These are phyloP conservation scores for Pythium aquatile DNA, from an alignment of 352 stramenopile genomes.

Conservation along the genomic window DNA sequence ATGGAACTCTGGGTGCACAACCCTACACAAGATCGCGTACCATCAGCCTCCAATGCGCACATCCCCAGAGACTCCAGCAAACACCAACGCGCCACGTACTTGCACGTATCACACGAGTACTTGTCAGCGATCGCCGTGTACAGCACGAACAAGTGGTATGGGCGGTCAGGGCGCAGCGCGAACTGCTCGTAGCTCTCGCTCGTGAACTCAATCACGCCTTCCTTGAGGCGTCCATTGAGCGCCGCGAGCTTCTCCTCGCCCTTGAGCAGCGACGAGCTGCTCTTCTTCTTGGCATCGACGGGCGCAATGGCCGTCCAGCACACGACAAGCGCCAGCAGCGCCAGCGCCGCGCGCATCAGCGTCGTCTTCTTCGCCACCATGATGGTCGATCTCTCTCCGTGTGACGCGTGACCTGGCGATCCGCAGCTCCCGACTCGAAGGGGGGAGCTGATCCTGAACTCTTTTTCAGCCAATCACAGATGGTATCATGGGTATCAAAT, in stretches of 20 bases:
- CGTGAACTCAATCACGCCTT: slow-evolving; percentile 63
- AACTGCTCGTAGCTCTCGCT: slow-evolving; percentile 56
- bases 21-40: slow-evolving; percentile 25
- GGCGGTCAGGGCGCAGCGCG: slow-evolving; percentile 60
- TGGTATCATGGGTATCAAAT: slow-evolving; percentile 1
- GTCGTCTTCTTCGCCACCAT: slow-evolving; percentile 12
- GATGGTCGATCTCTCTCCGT: slow-evolving; percentile 21
- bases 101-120: slow-evolving; percentile 74
- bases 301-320: slow-evolving; percentile 27
- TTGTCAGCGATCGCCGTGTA: slow-evolving; percentile 77
- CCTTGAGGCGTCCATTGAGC: slow-evolving; percentile 45
- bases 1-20: slow-evolving; percentile 68
- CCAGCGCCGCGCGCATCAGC: slow-evolving; percentile 29
- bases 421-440: slow-evolving; percentile 9
- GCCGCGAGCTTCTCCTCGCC: slow-evolving; percentile 66
- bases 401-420: slow-evolving; percentile 25
- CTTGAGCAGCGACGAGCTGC: slow-evolving; percentile 25
- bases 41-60: background rate
- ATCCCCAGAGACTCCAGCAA: background rate
- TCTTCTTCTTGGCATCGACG: slow-evolving; percentile 42
- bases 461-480: slow-evolving; percentile 25
- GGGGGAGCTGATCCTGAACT: slow-evolving; percentile 21
- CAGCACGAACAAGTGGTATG: slow-evolving; percentile 79
- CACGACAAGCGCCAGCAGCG: slow-evolving; percentile 38
- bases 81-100: slow-evolving; percentile 32